Conservation (phyloP, 306 rosid species). For the Styphnolobium japonicum region DNA sequence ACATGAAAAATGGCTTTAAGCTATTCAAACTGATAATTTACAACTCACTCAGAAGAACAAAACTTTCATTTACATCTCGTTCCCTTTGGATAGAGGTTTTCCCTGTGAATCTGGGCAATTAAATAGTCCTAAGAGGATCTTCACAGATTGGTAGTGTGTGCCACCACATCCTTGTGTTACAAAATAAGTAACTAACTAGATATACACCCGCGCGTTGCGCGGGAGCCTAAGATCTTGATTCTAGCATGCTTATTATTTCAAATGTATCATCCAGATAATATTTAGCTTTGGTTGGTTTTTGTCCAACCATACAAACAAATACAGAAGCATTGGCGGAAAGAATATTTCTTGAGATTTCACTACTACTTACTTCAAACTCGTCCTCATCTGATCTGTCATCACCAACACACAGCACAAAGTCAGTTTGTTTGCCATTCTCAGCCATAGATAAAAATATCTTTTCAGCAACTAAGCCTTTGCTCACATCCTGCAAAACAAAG, state of each 20-base stretch:
- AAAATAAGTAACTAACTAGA: too few relatives aligned
- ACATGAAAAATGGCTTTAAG: too few relatives aligned
- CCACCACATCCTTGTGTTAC: too few relatives aligned
- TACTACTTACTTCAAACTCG: slow-evolving; percentile 69
- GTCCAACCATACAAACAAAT: slow-evolving; percentile 78
- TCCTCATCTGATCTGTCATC: slow-evolving; percentile 94
- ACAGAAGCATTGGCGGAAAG: slow-evolving; percentile 56
- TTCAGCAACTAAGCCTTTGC: slow-evolving; percentile 72
- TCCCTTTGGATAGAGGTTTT: not conserved
- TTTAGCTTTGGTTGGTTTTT: slow-evolving; percentile 83
- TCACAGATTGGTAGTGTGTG: too few relatives aligned
- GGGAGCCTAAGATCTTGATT: too few relatives aligned
- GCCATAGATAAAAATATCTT: slow-evolving; percentile 68
- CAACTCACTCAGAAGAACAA: not conserved
- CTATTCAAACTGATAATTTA: not conserved
- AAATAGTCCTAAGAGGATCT: too few relatives aligned
- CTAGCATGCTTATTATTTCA: slow-evolving; percentile 69
- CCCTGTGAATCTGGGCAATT: not conserved
- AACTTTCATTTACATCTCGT: not conserved
- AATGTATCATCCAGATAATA: slow-evolving; percentile 63
- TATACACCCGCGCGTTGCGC: too few relatives aligned
- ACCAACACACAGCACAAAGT: slow-evolving; percentile 81
- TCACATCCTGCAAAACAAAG: slow-evolving; percentile 58
- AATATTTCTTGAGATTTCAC: slow-evolving; percentile 48
- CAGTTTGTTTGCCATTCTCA: slow-evolving; percentile 56